Evolutionary conservation across 768 basidiomycete species (phyloP).

Genomic region (Cystobasidium ongulense): DNA sequence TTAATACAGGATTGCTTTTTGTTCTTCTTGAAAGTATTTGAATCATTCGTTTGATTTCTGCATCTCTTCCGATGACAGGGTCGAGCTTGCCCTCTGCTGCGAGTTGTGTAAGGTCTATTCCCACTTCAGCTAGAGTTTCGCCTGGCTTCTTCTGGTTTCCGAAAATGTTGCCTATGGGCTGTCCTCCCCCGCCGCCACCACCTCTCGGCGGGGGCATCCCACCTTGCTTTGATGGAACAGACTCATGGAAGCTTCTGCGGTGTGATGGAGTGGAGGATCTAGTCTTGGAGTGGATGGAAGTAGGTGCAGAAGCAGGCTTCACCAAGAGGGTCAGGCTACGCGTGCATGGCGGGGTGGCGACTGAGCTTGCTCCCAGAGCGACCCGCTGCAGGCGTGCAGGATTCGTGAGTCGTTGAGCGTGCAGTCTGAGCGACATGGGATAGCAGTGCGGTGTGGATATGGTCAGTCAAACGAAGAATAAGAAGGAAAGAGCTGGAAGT

Average conservation of each 20-base stretch:
- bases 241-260: slow-evolving; percentile 1
- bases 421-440: not conserved
- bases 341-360: not conserved
- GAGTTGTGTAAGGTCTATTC: slow-evolving; percentile 46
- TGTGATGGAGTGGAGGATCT: not conserved
- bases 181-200: slow-evolving; percentile 14
- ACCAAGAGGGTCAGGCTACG: not conserved
- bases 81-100: slow-evolving; percentile 48
- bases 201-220: not conserved
- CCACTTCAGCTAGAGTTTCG: slow-evolving; percentile 22
- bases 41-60: slow-evolving; percentile 40
- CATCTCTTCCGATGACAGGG: slow-evolving; percentile 47
- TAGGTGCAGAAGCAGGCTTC: not conserved
- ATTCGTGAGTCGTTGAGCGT: not conserved
- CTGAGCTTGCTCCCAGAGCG: not conserved
- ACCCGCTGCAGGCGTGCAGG: not conserved
- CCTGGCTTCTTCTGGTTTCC: slow-evolving; percentile 22
- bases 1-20: slow-evolving; percentile 91
- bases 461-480: too few relatives aligned
- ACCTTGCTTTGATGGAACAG: not conserved
- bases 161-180: slow-evolving; percentile 25
- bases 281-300: not conserved
- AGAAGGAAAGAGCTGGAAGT: too few relatives aligned
- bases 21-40: slow-evolving; percentile 52
- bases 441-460: too few relatives aligned